A percentile compares a stretch with the other conserved stretches of the same genome.
These are phyloP conservation scores for Vanderwaltozyma verrucispora DNA, from an alignment of 805 yeast genomes.

Conservation along the genomic window DNA sequence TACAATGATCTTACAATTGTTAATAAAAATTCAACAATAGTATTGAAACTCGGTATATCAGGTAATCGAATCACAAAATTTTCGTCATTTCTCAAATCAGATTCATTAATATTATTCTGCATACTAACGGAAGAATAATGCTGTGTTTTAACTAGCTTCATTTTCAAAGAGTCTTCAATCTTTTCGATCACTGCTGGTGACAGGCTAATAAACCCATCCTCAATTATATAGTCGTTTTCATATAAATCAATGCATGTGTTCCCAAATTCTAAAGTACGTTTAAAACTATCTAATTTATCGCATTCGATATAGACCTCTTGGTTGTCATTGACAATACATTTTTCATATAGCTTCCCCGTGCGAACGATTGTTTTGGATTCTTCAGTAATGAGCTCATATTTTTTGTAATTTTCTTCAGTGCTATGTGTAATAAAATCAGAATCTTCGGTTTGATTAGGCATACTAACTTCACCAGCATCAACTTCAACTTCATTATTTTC, in stretches of 20 bases:
- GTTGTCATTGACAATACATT: constrained; percentile 17
- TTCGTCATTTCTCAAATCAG: no score
- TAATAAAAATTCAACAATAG: no score
- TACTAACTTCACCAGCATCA: neutral
- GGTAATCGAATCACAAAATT: neutral
- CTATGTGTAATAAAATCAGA: no score
- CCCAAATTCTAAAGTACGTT: constrained; percentile 4
- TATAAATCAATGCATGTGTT: constrained; percentile 7
- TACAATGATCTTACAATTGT: neutral
- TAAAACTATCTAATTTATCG: constrained; percentile 9
- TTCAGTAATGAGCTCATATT: constrained; percentile 6
- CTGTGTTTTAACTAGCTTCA: no score
- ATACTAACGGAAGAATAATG: no score
- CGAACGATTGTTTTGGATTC: constrained; percentile 10
- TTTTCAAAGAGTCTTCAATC: no score
- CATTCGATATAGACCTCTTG: constrained; percentile 15
- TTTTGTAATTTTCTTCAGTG: neutral
- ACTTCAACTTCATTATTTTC: no score
- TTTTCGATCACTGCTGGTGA: constrained; percentile 9
- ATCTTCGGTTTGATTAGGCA: neutral
- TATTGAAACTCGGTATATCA: neutral
- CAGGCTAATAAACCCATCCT: constrained; percentile 8
- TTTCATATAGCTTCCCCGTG: constrained; percentile 15
- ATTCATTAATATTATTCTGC: no score
- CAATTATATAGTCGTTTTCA: constrained; percentile 9